Base-by-base conservation (phyloP, 306 rosid genomes). In the Lotus japonicus region DNA sequence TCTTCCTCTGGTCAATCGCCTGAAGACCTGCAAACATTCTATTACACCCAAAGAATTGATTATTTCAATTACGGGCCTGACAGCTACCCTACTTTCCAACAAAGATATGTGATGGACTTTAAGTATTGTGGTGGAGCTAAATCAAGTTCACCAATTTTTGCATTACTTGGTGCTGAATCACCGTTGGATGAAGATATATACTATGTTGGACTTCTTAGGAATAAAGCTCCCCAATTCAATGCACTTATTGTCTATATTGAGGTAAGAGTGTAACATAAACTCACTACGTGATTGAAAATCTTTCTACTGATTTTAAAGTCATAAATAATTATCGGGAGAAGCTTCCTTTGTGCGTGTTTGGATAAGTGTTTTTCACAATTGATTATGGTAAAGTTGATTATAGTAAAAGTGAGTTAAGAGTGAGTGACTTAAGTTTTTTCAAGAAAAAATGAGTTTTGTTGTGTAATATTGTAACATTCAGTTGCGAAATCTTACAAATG, bases 51-150 rank as follows among this genome's bases (percentile, higher is more conserved):
- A 79, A 81, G 74, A 6, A 74, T 86, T 0, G 88, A 86, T 38
- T 88, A 86, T 70, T 84, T 86, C 77, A 84, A 79, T 72, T 86
- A 76, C 13, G 52, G 60, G 13, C 88, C 86, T 9, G 83, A 77
- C 0, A 83, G 86, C 58, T 83, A 73, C 60, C 11, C 35, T 70
- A 81, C 84, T 31, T 86, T 86, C 28, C 52, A 64, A 11, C 88
- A 86, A 72, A 77, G 86, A 42, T 86, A 83, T 28, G 3, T 79
- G 15, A 60, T 83, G 9, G 49, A 75, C 51, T 81, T 21, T 2
- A 81, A 63, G 78, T 39, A 62, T 7, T 86, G 85, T 88, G 65
- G 71, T 56, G 84, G 86, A 17, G 38, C 81, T 12, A 18, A 68
- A 44, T 54, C 86, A n/a, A 55, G 39, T 23, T 72, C 86, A 39